Base-by-base conservation (phyloP, 305 asterid genomes). In the Euphrasia arctica region DNA sequence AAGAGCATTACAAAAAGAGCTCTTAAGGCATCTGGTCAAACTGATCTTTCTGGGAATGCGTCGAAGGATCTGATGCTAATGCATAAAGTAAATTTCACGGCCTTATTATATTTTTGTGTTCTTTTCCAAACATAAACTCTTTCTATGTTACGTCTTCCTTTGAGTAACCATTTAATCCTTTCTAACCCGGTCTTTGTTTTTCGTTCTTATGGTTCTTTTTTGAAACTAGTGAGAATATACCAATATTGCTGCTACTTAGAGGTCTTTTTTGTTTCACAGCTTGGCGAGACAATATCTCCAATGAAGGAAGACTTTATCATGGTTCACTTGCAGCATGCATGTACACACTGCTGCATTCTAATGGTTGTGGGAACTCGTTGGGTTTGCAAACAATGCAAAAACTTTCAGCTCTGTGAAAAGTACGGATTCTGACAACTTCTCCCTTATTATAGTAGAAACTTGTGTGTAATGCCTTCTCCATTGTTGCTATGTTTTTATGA, bases 251-350 rank as follows among this genome's bases (percentile, higher is more conserved):
- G 9, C 64, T 68, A n/a, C 65, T 70, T 36, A 58, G 39, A 54
- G 41, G 58, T 34, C 47, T 51, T 73, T 18, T 58, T 45, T 77
- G 43, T 79, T 66, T 58, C 69, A 80, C 80, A 93, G 99, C 99
- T 93, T 74, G 97, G 99, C 32, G 99, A 90, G 78, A 88, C 99
- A 61, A 93, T 93, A 71, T 79, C 80, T 58, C 91, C 95, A 0
- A 90, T 93, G 99, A 93, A 90, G 84, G 99, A 93, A 81, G 99
- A 93, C 72, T 93, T 93, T 69, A 93, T 93, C 82, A 93, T 93
- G 99, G 97, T 93, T 70, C 97, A 93, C 87, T 80, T 93, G 66
- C 99, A 93, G 75, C 82, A 83, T 70, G 76, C 97, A 13, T 93
- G 99, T 74, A 74, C 82, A 28, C 99, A 93, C 74, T 93, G 99